These are phyloP conservation scores for Hemileccinum rubropunctum DNA, from an alignment of 768 basidiomycete genomes.

Conservation along the genomic window DNA sequence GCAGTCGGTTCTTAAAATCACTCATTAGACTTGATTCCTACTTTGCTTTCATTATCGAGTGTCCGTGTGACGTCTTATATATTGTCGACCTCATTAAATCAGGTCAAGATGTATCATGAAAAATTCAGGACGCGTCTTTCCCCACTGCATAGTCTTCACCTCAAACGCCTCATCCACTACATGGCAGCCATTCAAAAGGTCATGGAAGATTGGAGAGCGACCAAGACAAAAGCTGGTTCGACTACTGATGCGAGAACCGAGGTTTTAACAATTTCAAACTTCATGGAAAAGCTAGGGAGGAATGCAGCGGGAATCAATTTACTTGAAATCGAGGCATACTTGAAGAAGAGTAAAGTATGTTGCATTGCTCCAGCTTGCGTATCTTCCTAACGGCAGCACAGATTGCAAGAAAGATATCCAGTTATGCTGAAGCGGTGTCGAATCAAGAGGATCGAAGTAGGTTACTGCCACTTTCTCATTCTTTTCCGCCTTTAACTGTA, in stretches of 20 bases:
- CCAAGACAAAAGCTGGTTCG: constrained; percentile 16
- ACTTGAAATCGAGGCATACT: constrained; percentile 76
- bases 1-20: constrained; percentile 1
- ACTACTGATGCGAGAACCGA: constrained; percentile 37
- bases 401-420: constrained; percentile 80
- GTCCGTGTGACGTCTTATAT: constrained; percentile 55
- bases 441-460: constrained; percentile 38
- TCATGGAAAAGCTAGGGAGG: constrained; percentile 64
- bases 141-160: constrained; percentile 67
- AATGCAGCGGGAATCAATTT: constrained; percentile 77
- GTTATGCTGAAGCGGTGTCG: constrained; percentile 68
- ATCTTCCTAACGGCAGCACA: constrained; percentile 20
- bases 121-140: constrained; percentile 79
- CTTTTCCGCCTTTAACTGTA: background rate
- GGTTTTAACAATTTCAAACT: constrained; percentile 65
- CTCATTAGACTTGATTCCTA: constrained; percentile 76
- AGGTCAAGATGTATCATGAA: constrained; percentile 73
- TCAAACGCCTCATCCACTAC: constrained; percentile 75
- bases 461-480: background rate
- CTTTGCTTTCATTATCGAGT: constrained; percentile 84
- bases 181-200: constrained; percentile 67
- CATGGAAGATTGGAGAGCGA: constrained; percentile 47
- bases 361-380: background rate
- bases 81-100: constrained; percentile 62
- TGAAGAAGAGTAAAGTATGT: constrained; percentile 86